Conservation (phyloP, 805 yeast genomes). For the Candida oleophila region DNA sequence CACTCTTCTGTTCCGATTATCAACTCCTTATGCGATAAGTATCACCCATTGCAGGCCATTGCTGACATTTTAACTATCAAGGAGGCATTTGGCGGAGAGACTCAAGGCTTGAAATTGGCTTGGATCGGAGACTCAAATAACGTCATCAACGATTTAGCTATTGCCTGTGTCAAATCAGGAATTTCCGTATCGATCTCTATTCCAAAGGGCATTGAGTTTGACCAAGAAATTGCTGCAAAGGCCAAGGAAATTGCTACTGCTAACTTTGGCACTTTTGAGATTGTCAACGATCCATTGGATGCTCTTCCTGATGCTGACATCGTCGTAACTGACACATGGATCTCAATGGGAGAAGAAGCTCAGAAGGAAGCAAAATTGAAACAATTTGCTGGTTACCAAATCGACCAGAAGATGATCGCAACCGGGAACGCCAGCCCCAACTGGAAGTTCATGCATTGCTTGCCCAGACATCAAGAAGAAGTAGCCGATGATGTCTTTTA, state of each 20-base stretch:
- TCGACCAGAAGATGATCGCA: slow-evolving; percentile 61
- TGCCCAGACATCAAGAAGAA: slow-evolving; percentile 94
- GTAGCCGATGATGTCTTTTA: slow-evolving; percentile 93
- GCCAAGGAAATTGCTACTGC: slow-evolving; percentile 55
- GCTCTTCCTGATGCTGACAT: slow-evolving; percentile 78
- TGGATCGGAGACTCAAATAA: slow-evolving; percentile 98
- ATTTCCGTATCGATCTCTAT: slow-evolving; percentile 82
- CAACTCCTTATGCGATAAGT: slow-evolving; percentile 88
- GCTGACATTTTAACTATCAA: slow-evolving; percentile 85
- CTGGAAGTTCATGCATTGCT: slow-evolving; percentile 96
- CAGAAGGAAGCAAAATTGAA: slow-evolving; percentile 69
- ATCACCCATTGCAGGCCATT: slow-evolving; percentile 94
- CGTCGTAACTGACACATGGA: slow-evolving; percentile 93
- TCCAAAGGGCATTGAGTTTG: slow-evolving; percentile 72
- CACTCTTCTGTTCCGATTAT: slow-evolving; percentile 88
- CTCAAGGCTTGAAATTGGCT: slow-evolving; percentile 64
- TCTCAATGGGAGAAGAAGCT: slow-evolving; percentile 96
- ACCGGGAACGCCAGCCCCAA: slow-evolving; percentile 56
- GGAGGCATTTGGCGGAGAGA: slow-evolving; percentile 59
- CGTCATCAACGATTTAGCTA: slow-evolving; percentile 88
- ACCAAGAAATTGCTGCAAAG: slow-evolving; percentile 47
- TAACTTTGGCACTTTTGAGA: slow-evolving; percentile 52
- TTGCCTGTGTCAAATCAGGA: slow-evolving; percentile 83
- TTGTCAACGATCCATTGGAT: slow-evolving; percentile 68
- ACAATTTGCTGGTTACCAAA: slow-evolving; percentile 86